Base-by-base conservation (phyloP, 805 yeast genomes). In the Zygoascus tannicola region DNA sequence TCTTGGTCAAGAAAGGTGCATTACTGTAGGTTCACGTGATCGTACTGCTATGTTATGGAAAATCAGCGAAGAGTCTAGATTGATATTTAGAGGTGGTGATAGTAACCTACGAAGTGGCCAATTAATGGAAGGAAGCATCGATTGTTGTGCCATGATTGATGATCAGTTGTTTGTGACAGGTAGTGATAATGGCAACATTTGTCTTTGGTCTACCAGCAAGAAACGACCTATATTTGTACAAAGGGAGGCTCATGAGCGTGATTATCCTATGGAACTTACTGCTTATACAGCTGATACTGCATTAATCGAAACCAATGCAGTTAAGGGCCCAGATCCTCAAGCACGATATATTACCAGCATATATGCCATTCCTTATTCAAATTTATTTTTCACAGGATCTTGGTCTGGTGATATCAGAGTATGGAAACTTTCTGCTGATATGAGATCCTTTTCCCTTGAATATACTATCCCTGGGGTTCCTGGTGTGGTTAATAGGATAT, bases 1-100 rank as follows among this genome's bases (percentile, higher is more conserved):
- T 0, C 67, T 92, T 48, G 75, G 76, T 7, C 79, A 80, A 62
- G 97, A 92, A 58, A 77, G 96, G 46, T 92, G 98, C 69, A 88
- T 92, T 15, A 85, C 95, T 21, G 97, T 90, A 26, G 98, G 98
- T 15, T 73, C 94, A 2, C 77, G 97, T 55, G 98, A 92, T 65
- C 80, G 94, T 56, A 85, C 96, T 4, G 96, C 90, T 7, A 82
- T 94, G 81, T 69, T 85, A 55, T 92, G 98, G 98, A 92, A 92
- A 62, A 86, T 92, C 52, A 78, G 95, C 21, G 98, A 92, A 56
- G 98, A 92, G 65, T 79, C 94, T 1, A 77, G 97, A 58, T 74
- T 92, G 56, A 87, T 96, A 0, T 90, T 90, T 62, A 75, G 95
- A 59, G 95, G 95, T 49, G 95, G 94, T 46, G 95, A 86, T 56